Evolutionary conservation across 2,329 filamentous ascomycete species (phyloP).

Genomic region (Aspergillus aculeatinus): DNA sequence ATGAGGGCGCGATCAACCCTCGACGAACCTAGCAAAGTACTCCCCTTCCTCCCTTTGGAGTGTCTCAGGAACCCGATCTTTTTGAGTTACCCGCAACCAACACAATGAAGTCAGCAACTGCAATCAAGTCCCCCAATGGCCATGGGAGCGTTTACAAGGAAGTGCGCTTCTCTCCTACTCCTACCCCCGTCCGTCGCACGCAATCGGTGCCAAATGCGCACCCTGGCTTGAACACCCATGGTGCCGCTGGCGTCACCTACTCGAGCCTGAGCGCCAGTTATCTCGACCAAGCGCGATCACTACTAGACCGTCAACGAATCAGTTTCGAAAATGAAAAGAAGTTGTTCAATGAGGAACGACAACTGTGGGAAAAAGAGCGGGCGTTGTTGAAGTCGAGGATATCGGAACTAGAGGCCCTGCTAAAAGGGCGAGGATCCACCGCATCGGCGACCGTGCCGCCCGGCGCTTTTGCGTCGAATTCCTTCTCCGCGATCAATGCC

Average conservation of each 20-base stretch:
- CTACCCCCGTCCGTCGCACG: constrained; percentile 37
- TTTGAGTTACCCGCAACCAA: background rate
- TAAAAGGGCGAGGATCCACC: constrained; percentile 23
- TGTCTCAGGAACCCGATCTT: constrained; percentile 10
- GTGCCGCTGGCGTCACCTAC: constrained; percentile 20
- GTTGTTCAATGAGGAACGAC: constrained; percentile 45
- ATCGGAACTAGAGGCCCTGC: constrained; percentile 38
- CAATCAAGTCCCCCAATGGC: constrained; percentile 29
- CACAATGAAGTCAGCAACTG: constrained; percentile 27
- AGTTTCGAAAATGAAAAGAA: constrained; percentile 42
- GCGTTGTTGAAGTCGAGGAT: constrained; percentile 43
- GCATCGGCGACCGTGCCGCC: constrained; percentile 13
- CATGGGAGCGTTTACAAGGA: constrained; percentile 41
- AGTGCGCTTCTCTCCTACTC: constrained; percentile 43
- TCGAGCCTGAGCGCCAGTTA: constrained; percentile 36
- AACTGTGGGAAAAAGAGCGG: constrained; percentile 46
- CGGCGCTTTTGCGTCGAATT: constrained; percentile 9
- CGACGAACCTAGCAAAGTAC: constrained; percentile 1
- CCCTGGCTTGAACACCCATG: constrained; percentile 29
- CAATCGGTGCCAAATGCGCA: constrained; percentile 41
- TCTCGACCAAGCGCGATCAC: constrained; percentile 42
- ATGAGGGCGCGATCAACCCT: constrained; percentile 15
- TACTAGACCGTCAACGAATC: constrained; percentile 39
- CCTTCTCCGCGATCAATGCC: constrained; percentile 8
- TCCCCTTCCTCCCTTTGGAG: constrained; percentile 2